These are phyloP conservation scores for Coemansia sp. DNA, from an alignment of 192 early-diverging fungal species.

Conservation along the genomic window DNA sequence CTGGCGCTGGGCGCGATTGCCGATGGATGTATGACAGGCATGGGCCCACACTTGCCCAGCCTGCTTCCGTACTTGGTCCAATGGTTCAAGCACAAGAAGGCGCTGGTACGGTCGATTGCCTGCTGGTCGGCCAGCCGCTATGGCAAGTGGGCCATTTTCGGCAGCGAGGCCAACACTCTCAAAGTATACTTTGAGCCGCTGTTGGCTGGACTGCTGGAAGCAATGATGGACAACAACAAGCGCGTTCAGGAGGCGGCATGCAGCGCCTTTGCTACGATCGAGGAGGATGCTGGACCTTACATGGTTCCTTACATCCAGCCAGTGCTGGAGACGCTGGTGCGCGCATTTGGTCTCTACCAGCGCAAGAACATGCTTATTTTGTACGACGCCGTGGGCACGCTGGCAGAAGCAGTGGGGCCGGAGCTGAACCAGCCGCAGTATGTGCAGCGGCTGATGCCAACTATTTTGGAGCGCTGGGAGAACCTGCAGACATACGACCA, in stretches of 20 bases:
- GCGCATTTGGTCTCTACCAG: constrained; percentile 90
- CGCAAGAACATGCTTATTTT: constrained; percentile 93
- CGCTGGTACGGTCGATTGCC: constrained; percentile 93
- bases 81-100: constrained; percentile 78
- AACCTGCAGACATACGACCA: constrained; percentile 76
- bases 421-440: constrained; percentile 79
- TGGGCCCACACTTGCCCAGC: constrained; percentile 84
- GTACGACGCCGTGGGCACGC: constrained; percentile 97
- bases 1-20: constrained; percentile 97
- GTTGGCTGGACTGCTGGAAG: constrained; percentile 69
- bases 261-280: constrained; percentile 91
- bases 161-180: constrained; percentile 55
- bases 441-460: constrained; percentile 83
- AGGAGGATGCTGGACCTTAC: constrained; percentile 82
- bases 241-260: constrained; percentile 97
- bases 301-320: constrained; percentile 86
- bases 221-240: constrained; percentile 94
- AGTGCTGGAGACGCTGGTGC: constrained; percentile 78
- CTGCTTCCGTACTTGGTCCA: constrained; percentile 83
- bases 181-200: constrained; percentile 82
- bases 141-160: constrained; percentile 71
- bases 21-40: constrained; percentile 88
- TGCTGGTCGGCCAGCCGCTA: constrained; percentile 99
- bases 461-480: constrained; percentile 85
- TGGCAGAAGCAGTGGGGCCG: constrained; percentile 86